Evolutionary conservation across 495 filamentous ascomycete species (phyloP).

Genomic region (Penicillium crystallinum): DNA sequence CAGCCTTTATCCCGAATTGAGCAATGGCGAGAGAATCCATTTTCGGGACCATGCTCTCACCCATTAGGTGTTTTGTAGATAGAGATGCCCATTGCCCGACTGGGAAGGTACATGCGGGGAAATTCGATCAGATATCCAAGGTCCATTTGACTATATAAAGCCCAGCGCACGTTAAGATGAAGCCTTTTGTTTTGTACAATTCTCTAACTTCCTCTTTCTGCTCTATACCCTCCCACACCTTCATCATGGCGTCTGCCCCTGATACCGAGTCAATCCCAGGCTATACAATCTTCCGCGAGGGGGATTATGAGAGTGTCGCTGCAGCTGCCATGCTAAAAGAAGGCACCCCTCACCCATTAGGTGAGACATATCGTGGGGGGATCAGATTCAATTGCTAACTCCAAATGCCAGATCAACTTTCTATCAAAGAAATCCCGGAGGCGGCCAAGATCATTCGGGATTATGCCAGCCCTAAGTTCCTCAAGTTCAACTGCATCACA

Average conservation of each 20-base stretch:
- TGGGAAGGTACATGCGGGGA: constrained; percentile 26
- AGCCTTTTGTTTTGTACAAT: constrained; percentile 3
- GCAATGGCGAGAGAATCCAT: constrained; percentile 12
- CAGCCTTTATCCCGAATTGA: constrained; percentile 18
- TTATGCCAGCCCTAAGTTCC: constrained; percentile 26
- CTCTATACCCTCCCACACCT: background rate
- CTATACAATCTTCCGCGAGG: constrained; percentile 34
- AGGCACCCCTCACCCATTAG: constrained; percentile 27
- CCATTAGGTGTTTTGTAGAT: background rate
- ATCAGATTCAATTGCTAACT: background rate
- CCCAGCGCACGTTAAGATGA: background rate
- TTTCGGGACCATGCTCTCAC: constrained; percentile 15
- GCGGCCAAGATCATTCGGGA: constrained; percentile 31
- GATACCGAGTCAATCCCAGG: constrained; percentile 35
- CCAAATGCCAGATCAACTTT: constrained; percentile 26
- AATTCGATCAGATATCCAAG: constrained; percentile 13
- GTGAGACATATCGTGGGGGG: constrained; percentile 5
- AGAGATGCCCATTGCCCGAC: constrained; percentile 13
- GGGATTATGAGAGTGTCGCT: constrained; percentile 32
- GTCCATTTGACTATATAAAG: constrained; percentile 18
- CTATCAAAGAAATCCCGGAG: constrained; percentile 29
- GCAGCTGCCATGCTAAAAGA: constrained; percentile 28
- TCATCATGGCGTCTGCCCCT: constrained; percentile 29
- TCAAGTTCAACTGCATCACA: constrained; percentile 81
- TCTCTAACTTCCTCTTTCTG: constrained; percentile 9